Evolutionary conservation across 2,329 filamentous ascomycete species (phyloP), one percentile per base, ranked within the genome.

Genomic region (Fusarium kyushuense): DNA sequence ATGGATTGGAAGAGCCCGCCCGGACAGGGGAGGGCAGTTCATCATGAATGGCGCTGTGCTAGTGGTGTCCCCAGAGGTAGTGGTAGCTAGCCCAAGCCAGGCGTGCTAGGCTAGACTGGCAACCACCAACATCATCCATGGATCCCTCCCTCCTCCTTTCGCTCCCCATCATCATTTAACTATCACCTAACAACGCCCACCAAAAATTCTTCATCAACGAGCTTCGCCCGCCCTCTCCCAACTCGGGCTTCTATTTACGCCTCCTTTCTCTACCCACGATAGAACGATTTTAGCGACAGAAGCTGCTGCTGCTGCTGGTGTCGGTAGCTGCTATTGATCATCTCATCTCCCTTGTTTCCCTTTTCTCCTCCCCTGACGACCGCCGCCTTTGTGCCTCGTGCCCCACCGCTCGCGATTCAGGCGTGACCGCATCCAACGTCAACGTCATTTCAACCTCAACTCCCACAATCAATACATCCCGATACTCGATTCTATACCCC

Each of bases 381-480:
- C 67, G 72, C 69, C 65, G 58, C 51, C 63, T 74, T 74, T 71
- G 72, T 74, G 71, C 71, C 68, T 72, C 73, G 70, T 75, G 67
- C 72, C 72, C 71, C 70, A 75, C 72, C 67, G 69, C 72, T 72
- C 67, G 71, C 72, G 71, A 74, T 64, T 74, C 69, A 74, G 65
- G 67, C 72, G 71, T 73, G 71, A 73, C 75, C 70, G 70, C 73
- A 77, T 76, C 75, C 58, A 71, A 67, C 70, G 57, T 63, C 63
- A 67, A 70, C 72, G 65, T 75, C 72, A 73, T 75, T 66, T 68
- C 58, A 68, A 65, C 67, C 65, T 58, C 55, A 56, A 56, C 59
- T 52, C 46, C 47, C 65, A 64, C 65, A 53, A 49, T 54, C 59
- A 63, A 65, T 58, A 54, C 55, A 57, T 54, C 63, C 43, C 45